Base-by-base conservation (phyloP, 768 basidiomycete species). In the Russula sp. region DNA sequence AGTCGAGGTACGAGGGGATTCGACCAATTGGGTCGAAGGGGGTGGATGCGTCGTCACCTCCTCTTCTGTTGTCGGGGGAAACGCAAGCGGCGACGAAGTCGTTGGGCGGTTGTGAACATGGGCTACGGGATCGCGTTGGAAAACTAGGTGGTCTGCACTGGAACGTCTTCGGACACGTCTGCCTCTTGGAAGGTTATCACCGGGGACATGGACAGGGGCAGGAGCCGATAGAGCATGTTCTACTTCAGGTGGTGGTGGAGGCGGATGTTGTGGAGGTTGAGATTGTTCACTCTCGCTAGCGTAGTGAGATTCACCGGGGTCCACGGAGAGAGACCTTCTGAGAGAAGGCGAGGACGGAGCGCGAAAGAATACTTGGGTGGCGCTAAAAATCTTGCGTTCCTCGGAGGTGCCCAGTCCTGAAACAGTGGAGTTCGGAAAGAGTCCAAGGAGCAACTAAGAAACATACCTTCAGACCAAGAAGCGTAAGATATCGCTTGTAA, bases 391-490 rank as follows among this genome's bases (percentile, higher is more conserved):
- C 36, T 77, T 77, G 70, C 88, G 86, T 60, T 90, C 86, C 71
- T 98, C 95, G 90, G 60, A 86, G 73, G 29, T 89, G 80, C 16
- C 87, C 78, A 22, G 86, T 83, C 61, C 91, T 92, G 56, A 89
- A 79, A 16, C 80, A 83, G 76, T 49, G 56, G 25, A 48, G 14
- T 52, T 58, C 25, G 45, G 14, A 56, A 55, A 41, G 58, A 58
- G 55, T 59, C 59, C 59, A 45, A n/a, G 14, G 34, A 32, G 61
- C 22, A 57, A 48, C 43, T 43, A 10, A 39, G 39, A 36, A 13
- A 70, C 79, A 55, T 63, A 93, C 95, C 91, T 80, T 97, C 93
- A 2, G 88, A 85, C 87, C 93, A 97, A 41, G 84, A 81, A 5
- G 86, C 88, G 25, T 78, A 74, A 3, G 86, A 78, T 61, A 78